Evolutionary conservation across 495 filamentous ascomycete species (phyloP).

Genomic region (Parathielavia appendiculata): DNA sequence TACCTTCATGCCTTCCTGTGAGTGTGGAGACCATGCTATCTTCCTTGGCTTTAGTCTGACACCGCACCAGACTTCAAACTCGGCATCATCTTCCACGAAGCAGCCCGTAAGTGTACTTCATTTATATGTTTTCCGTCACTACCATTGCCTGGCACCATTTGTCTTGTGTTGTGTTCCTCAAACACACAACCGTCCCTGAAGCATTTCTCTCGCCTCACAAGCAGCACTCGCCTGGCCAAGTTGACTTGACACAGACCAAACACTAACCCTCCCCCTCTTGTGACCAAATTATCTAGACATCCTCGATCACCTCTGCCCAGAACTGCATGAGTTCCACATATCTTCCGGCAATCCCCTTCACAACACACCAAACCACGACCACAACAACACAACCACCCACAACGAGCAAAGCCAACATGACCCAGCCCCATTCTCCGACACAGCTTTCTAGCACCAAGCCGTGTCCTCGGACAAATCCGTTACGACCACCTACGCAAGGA

Average conservation of each 20-base stretch:
- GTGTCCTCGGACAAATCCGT: conserved; percentile 13
- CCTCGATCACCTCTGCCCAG: conserved; percentile 18
- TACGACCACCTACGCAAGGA: conserved; percentile 22
- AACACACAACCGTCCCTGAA: not conserved
- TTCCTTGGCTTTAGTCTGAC: no score
- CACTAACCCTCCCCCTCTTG: conserved; percentile 1
- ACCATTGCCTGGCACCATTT: not conserved
- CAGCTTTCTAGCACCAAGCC: conserved; percentile 13
- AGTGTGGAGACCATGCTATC: not conserved
- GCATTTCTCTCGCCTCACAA: not conserved
- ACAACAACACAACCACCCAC: not conserved
- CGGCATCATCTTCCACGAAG: conserved; percentile 25
- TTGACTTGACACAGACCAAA: not conserved
- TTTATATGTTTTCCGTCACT: not conserved
- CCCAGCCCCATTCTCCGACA: conserved; percentile 17
- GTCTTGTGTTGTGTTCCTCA: no score
- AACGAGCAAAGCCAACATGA: not conserved
- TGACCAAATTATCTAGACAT: conserved; percentile 8
- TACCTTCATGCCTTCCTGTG: not conserved
- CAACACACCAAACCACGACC: not conserved
- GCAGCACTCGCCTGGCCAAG: not conserved
- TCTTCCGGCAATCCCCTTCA: not conserved
- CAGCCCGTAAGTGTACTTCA: not conserved
- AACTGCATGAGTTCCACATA: not conserved
- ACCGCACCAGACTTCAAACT: conserved; percentile 17